A percentile compares a stretch with the other conserved stretches of the same genome.
phyloP scores from a whole-genome alignment of 345 rosid genomes.

The Melaleuca alternifolia region DNA sequence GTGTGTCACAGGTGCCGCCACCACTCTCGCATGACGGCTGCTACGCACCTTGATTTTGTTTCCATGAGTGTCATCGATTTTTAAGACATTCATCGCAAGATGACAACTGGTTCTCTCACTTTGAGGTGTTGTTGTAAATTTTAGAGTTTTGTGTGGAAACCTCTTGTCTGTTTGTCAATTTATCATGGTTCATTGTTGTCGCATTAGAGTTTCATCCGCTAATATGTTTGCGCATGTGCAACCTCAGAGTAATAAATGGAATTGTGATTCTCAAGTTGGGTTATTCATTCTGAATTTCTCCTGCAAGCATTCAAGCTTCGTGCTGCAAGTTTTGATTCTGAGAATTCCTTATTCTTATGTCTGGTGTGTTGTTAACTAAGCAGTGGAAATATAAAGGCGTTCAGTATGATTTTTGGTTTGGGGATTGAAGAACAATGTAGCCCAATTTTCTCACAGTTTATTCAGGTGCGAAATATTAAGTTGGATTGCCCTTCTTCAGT shows the following conservation, averaged over 20 bases:
- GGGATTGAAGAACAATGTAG: not conserved
- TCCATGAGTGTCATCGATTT: not conserved
- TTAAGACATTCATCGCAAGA: not conserved
- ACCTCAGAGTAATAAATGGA: not conserved
- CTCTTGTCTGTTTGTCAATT: not conserved
- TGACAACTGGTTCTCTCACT: not conserved
- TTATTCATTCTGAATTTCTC: not conserved
- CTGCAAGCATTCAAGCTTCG: not conserved
- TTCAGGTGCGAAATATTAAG: not conserved
- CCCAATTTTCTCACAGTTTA: not conserved
- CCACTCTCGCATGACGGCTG: not conserved
- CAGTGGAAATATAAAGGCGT: not conserved
- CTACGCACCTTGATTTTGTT: not conserved
- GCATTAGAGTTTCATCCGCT: not conserved
- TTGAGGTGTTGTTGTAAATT: not conserved
- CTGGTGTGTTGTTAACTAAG: not conserved
- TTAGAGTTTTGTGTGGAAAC: not conserved
- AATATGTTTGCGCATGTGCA: not conserved
- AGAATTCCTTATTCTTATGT: not conserved
- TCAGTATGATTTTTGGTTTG: not conserved
- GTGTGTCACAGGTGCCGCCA: not conserved
- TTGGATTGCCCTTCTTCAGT: not conserved
- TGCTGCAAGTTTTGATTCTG: not conserved
- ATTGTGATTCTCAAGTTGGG: not conserved
- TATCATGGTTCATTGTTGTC: not conserved